Percentiles rank a stretch among this genome's conserved stretches.
phyloP scores from a whole-genome alignment of 1,284 basidiomycete genomes.

The Cryptococcus depauperatus region DNA sequence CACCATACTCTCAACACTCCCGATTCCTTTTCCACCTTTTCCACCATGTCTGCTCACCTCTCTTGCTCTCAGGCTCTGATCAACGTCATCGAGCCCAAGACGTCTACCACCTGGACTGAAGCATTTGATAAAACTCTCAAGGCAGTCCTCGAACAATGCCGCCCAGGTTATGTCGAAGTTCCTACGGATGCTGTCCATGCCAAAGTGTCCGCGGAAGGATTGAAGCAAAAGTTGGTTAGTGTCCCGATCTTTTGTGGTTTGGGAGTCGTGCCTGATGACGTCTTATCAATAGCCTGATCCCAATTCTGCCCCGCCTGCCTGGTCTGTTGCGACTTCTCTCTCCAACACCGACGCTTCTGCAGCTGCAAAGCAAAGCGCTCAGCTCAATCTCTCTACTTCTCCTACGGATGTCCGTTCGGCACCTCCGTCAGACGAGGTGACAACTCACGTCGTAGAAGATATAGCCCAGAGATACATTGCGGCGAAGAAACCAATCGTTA shows the following conservation, averaged over 20 bases:
- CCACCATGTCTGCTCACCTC: slow-evolving; percentile 66
- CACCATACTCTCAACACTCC: slow-evolving; percentile 82
- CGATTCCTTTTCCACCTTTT: slow-evolving; percentile 66
- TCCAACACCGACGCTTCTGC: slow-evolving; percentile 9
- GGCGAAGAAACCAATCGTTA: slow-evolving; percentile 63
- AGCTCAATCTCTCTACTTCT: slow-evolving; percentile 3
- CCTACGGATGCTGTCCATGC: slow-evolving; percentile 74
- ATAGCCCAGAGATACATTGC: slow-evolving; percentile 59
- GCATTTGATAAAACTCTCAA: slow-evolving; percentile 75
- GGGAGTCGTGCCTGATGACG: background rate
- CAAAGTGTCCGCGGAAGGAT: slow-evolving; percentile 58
- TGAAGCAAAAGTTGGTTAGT: slow-evolving; percentile 55
- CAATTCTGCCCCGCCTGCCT: slow-evolving; percentile 34
- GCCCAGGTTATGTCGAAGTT: slow-evolving; percentile 79
- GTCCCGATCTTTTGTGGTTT: background rate
- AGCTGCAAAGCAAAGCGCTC: slow-evolving; percentile 10
- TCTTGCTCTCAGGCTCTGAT: slow-evolving; percentile 62
- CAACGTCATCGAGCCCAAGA: slow-evolving; percentile 47
- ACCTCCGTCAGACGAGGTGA: slow-evolving; percentile 49
- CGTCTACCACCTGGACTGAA: slow-evolving; percentile 49
- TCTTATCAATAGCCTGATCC: slow-evolving; percentile 41
- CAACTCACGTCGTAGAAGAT: slow-evolving; percentile 64
- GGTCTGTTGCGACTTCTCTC: slow-evolving; percentile 14
- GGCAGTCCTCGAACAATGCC: slow-evolving; percentile 63
- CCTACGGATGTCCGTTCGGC: slow-evolving; percentile 8